These are phyloP conservation scores for Apiotrichum akiyoshidainum DNA, from an alignment of 1,284 basidiomycete genomes.

Conservation along the genomic window DNA sequence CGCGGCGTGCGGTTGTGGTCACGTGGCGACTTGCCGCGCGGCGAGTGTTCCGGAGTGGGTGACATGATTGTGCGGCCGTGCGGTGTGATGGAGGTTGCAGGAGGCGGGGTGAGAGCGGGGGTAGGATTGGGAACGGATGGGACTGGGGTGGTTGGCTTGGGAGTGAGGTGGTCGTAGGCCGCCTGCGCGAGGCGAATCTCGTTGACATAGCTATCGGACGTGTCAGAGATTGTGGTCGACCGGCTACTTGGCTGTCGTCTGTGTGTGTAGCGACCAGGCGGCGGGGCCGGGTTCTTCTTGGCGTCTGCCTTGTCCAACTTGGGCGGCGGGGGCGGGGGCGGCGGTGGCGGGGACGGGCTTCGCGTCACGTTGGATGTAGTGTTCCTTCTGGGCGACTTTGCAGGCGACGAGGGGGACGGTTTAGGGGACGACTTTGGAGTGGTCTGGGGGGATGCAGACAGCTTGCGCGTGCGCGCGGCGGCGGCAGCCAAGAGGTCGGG, in stretches of 20 bases:
- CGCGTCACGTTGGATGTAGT: not conserved
- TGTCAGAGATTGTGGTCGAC: conserved; percentile 6
- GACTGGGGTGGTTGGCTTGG: not conserved
- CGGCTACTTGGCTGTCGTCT: conserved; percentile 10
- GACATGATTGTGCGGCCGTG: conserved; percentile 5
- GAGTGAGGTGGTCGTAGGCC: conserved; percentile 16
- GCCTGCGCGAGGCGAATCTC: conserved; percentile 21
- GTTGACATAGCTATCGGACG: conserved; percentile 18
- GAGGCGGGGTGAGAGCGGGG: conserved; percentile 3
- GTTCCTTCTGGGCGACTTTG: not conserved
- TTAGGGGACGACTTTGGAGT: not conserved
- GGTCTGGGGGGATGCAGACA: no score
- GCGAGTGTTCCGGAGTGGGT: conserved; percentile 13
- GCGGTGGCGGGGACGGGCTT: not conserved
- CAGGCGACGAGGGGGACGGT: not conserved
- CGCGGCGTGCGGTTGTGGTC: not conserved
- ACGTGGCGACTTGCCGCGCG: not conserved
- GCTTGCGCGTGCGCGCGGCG: not conserved
- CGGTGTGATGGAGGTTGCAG: not conserved
- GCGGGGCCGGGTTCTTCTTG: not conserved
- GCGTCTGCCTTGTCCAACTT: conserved; percentile 1
- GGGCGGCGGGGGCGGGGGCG: not conserved
- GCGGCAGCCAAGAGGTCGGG: conserved; percentile 2
- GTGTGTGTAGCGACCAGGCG: conserved; percentile 1
- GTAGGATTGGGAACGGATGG: not conserved